These are phyloP conservation scores for Sechiopsis laciniata DNA, from an alignment of 306 rosid genomes.

Conservation along the genomic window DNA sequence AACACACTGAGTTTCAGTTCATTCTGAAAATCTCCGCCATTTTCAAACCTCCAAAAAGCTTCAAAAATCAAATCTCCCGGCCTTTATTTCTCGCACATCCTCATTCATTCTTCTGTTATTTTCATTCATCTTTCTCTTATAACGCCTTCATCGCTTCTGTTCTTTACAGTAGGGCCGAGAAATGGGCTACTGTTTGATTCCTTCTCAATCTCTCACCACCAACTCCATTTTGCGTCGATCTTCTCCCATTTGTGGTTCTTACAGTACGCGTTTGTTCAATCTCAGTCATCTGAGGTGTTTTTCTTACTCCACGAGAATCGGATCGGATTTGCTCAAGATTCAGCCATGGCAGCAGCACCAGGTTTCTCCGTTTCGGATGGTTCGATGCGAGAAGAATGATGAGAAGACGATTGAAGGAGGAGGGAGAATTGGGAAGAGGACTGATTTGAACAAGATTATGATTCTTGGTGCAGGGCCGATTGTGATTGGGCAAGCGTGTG, in stretches of 20 bases:
- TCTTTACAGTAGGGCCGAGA: background rate
- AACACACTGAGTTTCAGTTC: background rate
- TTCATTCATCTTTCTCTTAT: background rate
- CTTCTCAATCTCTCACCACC: conserved; percentile 27
- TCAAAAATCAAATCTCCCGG: background rate
- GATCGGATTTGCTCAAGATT: conserved; percentile 19
- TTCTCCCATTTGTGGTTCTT: conserved; percentile 13
- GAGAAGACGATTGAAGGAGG: background rate
- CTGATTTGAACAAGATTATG: conserved; percentile 80
- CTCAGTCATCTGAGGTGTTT: conserved; percentile 18
- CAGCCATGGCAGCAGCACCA: conserved; percentile 30
- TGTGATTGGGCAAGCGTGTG: conserved; percentile 93
- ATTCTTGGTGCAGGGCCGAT: conserved; percentile 94
- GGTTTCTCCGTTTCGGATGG: background rate
- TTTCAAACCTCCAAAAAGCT: background rate
- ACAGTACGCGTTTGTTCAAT: conserved; percentile 22
- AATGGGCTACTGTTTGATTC: conserved; percentile 36
- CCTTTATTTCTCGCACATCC: too few species aligned
- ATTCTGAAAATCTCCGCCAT: background rate
- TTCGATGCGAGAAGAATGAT: too few species aligned
- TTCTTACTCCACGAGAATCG: conserved; percentile 17
- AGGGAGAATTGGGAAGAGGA: conserved; percentile 48
- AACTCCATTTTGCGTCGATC: conserved; percentile 4
- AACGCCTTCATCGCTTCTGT: background rate
- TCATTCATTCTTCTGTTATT: too few species aligned